Conservation (phyloP, 2,329 filamentous ascomycete species). For the Atkinsonella hypoxylon region DNA sequence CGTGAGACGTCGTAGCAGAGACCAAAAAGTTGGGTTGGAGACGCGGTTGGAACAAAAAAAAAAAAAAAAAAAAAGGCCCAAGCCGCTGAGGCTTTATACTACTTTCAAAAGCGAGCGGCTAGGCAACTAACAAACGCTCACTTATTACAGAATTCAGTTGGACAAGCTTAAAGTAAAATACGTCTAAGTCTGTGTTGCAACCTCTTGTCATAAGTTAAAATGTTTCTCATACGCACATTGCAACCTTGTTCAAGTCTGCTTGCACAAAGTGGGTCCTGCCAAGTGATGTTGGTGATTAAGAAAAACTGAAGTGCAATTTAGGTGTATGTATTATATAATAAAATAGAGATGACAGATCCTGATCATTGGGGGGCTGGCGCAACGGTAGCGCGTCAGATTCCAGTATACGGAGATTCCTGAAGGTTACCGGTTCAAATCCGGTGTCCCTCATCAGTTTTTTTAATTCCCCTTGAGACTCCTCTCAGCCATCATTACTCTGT, state of each 20-base stretch:
- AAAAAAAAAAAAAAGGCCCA: background rate
- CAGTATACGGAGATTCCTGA: background rate
- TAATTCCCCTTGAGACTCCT: background rate
- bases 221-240: no score
- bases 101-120: no score
- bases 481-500: no score
- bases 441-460: slow-evolving; percentile 4
- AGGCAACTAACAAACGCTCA: no score
- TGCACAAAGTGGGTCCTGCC: no score
- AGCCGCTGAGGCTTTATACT: background rate
- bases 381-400: slow-evolving; percentile 10
- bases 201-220: no score
- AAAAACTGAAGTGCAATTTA: no score
- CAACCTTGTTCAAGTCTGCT: no score
- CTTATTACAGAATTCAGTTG: no score
- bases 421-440: slow-evolving; percentile 10
- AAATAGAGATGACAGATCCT: background rate
- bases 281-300: no score
- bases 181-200: no score
- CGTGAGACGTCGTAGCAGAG: background rate
- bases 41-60: background rate
- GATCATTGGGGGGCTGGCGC: slow-evolving; percentile 6
- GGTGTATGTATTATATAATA: background rate
- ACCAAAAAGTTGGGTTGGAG: background rate
- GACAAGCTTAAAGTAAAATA: no score